Evolutionary conservation across 345 rosid genomes (phyloP).

Genomic region (Kernera saxatilis): DNA sequence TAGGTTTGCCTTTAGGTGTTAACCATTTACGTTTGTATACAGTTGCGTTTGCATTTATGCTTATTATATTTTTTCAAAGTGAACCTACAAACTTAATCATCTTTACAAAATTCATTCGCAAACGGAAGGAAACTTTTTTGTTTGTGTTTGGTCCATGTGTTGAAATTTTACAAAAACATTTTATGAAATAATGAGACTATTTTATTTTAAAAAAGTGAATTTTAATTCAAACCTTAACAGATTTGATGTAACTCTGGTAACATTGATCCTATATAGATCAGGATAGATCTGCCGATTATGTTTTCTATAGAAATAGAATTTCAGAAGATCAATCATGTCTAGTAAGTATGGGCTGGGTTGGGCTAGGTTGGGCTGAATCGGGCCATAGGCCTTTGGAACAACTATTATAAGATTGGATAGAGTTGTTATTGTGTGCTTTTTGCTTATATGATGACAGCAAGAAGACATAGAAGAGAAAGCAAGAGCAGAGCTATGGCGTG

Average conservation of each 20-base stretch:
- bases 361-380: neutral
- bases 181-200: too few relatives aligned
- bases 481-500: slow-evolving; percentile 87
- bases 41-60: neutral
- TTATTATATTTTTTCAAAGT: neutral
- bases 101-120: neutral
- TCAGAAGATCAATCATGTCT: neutral
- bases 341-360: neutral
- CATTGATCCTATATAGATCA: neutral
- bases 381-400: neutral
- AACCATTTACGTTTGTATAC: neutral
- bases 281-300: neutral
- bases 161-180: neutral
- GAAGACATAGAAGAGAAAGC: slow-evolving; percentile 84
- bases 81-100: neutral
- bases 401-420: neutral
- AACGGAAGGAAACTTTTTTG: neutral
- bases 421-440: neutral
- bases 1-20: neutral
- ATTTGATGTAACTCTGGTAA: neutral
- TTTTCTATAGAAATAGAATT: neutral
- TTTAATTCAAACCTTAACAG: neutral
- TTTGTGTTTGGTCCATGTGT: neutral
- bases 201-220: too few relatives aligned
- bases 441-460: slow-evolving; percentile 51